These are phyloP conservation scores for Epichloe hybrida DNA, from an alignment of 2,329 filamentous ascomycete species.

Conservation along the genomic window DNA sequence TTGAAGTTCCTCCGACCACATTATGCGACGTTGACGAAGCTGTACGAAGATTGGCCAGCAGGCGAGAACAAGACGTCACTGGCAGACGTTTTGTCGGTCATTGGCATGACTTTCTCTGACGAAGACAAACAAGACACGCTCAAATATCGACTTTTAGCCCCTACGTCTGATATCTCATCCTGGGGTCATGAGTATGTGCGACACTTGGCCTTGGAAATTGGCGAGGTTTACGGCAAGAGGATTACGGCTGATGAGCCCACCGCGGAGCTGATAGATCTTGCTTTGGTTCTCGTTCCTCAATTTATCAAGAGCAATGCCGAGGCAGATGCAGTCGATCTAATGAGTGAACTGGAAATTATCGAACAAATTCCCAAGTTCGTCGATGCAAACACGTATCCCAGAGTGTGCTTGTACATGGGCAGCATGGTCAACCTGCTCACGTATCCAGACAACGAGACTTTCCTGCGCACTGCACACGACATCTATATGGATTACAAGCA, in stretches of 20 bases:
- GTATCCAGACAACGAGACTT: conserved; percentile 92
- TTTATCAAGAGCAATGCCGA: conserved; percentile 97
- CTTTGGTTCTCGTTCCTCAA: conserved; percentile 73
- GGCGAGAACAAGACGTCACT: conserved; percentile 78
- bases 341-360: conserved; percentile 96
- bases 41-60: conserved; percentile 80
- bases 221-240: conserved; percentile 82
- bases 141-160: conserved; percentile 84
- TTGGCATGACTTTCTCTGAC: conserved; percentile 97
- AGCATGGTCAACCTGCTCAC: conserved; percentile 97
- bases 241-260: conserved; percentile 73
- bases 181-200: conserved; percentile 99
- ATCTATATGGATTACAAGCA: conserved; percentile 93
- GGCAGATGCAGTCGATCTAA: conserved; percentile 90
- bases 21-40: conserved; percentile 75
- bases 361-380: conserved; percentile 79
- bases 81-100: conserved; percentile 90
- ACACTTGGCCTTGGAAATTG: conserved; percentile 89
- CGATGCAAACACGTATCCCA: conserved; percentile 83
- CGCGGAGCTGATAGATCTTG: conserved; percentile 74
- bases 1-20: conserved; percentile 96
- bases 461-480: conserved; percentile 80
- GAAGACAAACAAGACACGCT: conserved; percentile 92
- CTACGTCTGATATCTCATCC: conserved; percentile 82
- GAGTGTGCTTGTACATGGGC: conserved; percentile 95